A percentile compares a stretch with the other conserved stretches of the same genome.
These are phyloP conservation scores for Erythrophleum ivorense DNA, from an alignment of 331 rosid genomes.

Conservation along the genomic window DNA sequence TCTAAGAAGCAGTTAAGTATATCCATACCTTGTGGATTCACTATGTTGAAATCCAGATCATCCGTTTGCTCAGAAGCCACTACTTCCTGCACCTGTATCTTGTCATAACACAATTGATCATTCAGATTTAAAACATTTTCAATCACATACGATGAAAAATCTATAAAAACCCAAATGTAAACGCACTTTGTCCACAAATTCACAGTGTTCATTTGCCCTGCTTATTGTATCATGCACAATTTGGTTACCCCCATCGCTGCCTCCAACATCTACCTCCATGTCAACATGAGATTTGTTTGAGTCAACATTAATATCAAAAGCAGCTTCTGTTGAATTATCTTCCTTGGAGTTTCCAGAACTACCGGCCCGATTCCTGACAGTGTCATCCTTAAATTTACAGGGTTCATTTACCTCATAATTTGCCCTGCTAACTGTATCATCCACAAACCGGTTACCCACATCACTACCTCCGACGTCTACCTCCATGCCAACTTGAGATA, in stretches of 20 bases:
- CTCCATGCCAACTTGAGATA: conserved; percentile 40
- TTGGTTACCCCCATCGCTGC: conserved; percentile 23
- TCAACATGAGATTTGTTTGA: conserved; percentile 33
- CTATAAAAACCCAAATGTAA: conserved; percentile 2
- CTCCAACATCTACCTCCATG: conserved; percentile 44
- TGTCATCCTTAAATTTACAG: conserved; percentile 15
- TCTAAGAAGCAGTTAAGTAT: conserved; percentile 32
- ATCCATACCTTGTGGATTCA: conserved; percentile 57
- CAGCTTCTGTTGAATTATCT: conserved; percentile 40
- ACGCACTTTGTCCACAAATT: conserved; percentile 48
- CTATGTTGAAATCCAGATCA: conserved; percentile 36
- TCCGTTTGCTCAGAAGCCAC: conserved; percentile 44
- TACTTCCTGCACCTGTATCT: conserved; percentile 49
- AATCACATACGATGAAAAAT: conserved; percentile 18
- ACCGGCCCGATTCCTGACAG: conserved; percentile 7
- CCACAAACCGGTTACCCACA: conserved; percentile 21
- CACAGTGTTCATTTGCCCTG: conserved; percentile 42
- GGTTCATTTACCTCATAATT: conserved; percentile 39
- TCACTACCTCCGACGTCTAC: conserved; percentile 35
- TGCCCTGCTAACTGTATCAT: conserved; percentile 15
- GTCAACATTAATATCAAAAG: conserved; percentile 28
- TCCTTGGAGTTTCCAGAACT: conserved; percentile 37
- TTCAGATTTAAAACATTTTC: conserved; percentile 36
- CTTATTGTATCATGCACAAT: conserved; percentile 23
- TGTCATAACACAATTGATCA: conserved; percentile 33